Percentiles rank a stretch among this genome's conserved stretches.
Evolutionary conservation across 2,329 filamentous ascomycete genomes (phyloP).

Genomic region (Didymosphaeria variabile): DNA sequence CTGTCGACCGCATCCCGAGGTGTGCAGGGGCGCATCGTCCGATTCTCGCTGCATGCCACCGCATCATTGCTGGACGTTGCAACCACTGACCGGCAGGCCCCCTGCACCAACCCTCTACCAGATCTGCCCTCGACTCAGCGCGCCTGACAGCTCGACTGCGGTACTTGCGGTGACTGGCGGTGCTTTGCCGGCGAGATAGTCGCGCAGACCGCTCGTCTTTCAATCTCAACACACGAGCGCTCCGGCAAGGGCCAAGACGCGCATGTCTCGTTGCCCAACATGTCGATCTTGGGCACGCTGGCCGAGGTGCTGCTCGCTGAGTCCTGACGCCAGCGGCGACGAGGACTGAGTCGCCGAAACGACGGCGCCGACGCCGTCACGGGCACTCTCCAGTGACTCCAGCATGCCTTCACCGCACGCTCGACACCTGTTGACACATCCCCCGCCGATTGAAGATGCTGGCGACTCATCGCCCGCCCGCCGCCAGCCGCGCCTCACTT

Average conservation of each 20-base stretch:
- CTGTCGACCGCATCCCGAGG: slow-evolving; percentile 1
- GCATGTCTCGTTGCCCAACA: background rate
- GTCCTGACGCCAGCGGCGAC: slow-evolving; percentile 5
- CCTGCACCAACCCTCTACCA: background rate
- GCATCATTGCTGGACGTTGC: background rate
- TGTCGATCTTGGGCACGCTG: background rate
- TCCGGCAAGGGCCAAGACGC: too few relatives aligned
- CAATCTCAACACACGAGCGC: too few relatives aligned
- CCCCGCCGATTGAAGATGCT: background rate
- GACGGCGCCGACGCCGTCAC: slow-evolving; percentile 3
- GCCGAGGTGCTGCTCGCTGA: too few relatives aligned
- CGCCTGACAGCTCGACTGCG: background rate
- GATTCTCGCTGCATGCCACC: slow-evolving; percentile 9
- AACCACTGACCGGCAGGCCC: background rate
- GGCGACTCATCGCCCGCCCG: background rate
- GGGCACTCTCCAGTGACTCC: background rate
- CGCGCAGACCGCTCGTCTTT: background rate
- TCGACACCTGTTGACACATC: background rate
- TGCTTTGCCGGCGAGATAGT: background rate
- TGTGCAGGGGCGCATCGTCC: background rate
- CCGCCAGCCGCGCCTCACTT: slow-evolving; percentile 40
- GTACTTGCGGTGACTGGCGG: background rate
- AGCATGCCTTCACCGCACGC: background rate
- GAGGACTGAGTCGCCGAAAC: slow-evolving; percentile 10
- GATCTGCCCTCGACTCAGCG: background rate